Percentiles rank a stretch among this genome's conserved stretches.
phyloP scores from a whole-genome alignment of 1,284 basidiomycete species.

The Ustilago hordei region DNA sequence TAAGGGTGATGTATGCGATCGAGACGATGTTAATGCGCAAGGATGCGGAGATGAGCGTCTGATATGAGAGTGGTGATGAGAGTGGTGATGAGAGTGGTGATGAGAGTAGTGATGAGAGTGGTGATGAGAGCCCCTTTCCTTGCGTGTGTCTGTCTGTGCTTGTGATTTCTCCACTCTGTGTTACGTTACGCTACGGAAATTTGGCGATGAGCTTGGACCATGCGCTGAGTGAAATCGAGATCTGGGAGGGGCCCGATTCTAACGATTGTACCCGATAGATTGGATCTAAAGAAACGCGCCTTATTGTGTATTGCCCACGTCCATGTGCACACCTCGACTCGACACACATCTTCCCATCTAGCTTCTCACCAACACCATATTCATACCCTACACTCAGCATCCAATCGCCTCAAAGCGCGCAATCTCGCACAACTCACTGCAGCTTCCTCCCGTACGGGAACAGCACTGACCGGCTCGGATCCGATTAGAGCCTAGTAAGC shows the following conservation, averaged over 20 bases:
- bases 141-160: background rate
- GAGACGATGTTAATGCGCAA: background rate
- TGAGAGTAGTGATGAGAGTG: too few species aligned
- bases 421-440: background rate
- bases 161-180: background rate
- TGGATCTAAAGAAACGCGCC: constrained; percentile 9
- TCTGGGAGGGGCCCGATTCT: background rate
- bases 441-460: background rate
- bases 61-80: background rate
- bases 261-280: background rate
- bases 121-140: constrained; percentile 6
- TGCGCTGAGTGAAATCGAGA: constrained; percentile 13
- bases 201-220: constrained; percentile 27
- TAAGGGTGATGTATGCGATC: background rate
- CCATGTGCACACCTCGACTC: constrained; percentile 14
- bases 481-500: background rate
- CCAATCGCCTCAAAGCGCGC: background rate
- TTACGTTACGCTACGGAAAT: constrained; percentile 1
- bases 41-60: background rate
- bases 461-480: background rate
- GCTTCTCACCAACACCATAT: background rate
- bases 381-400: constrained; percentile 7
- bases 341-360: background rate
- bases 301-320: constrained; percentile 15
- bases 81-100: background rate